Evolutionary conservation across 2,329 filamentous ascomycete species (phyloP).

Genomic region (Alternaria metachromatica): DNA sequence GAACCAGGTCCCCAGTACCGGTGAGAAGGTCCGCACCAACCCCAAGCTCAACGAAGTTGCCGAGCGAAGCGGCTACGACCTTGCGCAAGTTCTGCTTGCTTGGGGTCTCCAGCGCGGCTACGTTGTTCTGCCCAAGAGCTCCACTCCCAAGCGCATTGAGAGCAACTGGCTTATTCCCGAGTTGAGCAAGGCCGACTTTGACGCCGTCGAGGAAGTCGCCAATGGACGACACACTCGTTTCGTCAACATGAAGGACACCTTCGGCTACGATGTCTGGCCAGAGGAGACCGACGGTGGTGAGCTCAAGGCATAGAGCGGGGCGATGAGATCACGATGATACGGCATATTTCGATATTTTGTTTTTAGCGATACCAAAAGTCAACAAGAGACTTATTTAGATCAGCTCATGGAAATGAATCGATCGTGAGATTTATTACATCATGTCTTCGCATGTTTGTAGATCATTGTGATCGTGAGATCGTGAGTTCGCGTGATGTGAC

Average conservation of each 20-base stretch:
- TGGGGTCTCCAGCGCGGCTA: slow-evolving; percentile 81
- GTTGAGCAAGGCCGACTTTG: slow-evolving; percentile 62
- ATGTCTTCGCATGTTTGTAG: neutral
- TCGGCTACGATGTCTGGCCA: slow-evolving; percentile 72
- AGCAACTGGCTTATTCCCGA: slow-evolving; percentile 71
- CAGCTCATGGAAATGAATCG: slow-evolving; percentile 13
- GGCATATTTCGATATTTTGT: slow-evolving; percentile 9
- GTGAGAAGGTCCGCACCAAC: slow-evolving; percentile 74
- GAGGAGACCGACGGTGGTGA: slow-evolving; percentile 45
- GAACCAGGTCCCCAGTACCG: slow-evolving; percentile 71
- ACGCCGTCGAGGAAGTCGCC: slow-evolving; percentile 68
- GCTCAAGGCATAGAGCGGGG: slow-evolving; percentile 28
- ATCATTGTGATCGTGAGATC: neutral
- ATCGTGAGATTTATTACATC: neutral
- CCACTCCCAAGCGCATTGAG: slow-evolving; percentile 49
- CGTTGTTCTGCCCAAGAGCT: slow-evolving; percentile 52
- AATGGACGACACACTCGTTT: slow-evolving; percentile 72
- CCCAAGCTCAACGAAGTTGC: slow-evolving; percentile 69
- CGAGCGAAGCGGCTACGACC: slow-evolving; percentile 74
- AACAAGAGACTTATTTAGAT: slow-evolving; percentile 19
- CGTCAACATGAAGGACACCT: slow-evolving; percentile 83
- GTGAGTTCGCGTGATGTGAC: neutral
- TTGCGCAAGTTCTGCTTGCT: slow-evolving; percentile 81
- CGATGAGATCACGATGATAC: slow-evolving; percentile 1
- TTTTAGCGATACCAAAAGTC: slow-evolving; percentile 36